Evolutionary conservation across 306 rosid genomes (phyloP), one percentile per base, ranked within the genome.

Genomic region (Trichosanthes truncata): DNA sequence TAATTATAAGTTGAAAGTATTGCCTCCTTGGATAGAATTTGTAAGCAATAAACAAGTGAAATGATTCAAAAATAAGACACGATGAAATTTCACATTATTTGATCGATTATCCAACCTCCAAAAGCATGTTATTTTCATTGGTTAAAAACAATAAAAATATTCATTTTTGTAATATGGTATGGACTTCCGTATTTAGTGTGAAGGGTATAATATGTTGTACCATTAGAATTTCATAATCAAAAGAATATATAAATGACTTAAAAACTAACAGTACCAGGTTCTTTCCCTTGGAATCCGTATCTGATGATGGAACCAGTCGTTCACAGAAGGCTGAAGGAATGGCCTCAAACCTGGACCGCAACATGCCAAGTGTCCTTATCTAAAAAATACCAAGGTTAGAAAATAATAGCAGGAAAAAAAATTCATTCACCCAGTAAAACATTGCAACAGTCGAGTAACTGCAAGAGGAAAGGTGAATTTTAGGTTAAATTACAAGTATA

Each of bases 351-450:
- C 98, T 91, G 78, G 97, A 90, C 56, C 98, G 90, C 80, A 96
- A 87, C 98, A 91, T 93, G 79, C 99, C 99, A 81, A 96, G 99
- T n/a, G 99, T 96, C 78, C 99, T 89, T 87, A 96, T 96, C 99
- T 96, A 87, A 78, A 76, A 84, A 73, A 85, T 52, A 79, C 31
- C 79, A 84, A 82, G 85, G 60, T 74, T 49, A 46, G 72, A 35
- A 73, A 81, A 55, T 52, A 73, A 68, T 46, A 81, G 78, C 59
- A 82, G 77, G 66, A 59, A 53, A 79, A 63, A 82, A 79, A 25
- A 40, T 81, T 51, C 55, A 41, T 78, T 26, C 51, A 61, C 45
- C 14, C 55, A 23, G 25, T 29, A 38, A 45, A 6, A 26, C 11
- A 77, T 55, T 56, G 53, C 7, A 9, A 46, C 78, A 51, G 48